These are phyloP conservation scores for Eucalyptus fibrosa DNA, from an alignment of 345 rosid species.

Conservation along the genomic window DNA sequence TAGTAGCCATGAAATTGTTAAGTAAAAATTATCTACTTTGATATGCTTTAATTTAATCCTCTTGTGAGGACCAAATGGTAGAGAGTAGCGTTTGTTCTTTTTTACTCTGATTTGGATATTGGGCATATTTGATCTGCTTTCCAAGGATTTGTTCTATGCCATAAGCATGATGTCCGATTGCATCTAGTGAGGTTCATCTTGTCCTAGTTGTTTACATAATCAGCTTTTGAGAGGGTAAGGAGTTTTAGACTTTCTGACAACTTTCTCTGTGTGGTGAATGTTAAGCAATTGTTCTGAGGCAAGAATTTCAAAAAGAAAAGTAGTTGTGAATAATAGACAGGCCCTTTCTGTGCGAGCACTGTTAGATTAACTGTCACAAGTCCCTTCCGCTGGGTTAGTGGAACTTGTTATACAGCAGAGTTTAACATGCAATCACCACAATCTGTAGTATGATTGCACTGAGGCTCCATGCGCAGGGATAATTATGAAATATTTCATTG, in stretches of 20 bases:
- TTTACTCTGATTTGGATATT: not conserved
- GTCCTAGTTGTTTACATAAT: not conserved
- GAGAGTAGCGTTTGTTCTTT: not conserved
- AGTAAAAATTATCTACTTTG: not conserved
- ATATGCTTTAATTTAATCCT: not conserved
- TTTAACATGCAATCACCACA: not conserved
- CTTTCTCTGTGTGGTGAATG: not conserved
- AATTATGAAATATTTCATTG: not conserved
- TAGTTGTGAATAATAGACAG: not conserved
- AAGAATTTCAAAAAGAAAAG: not conserved
- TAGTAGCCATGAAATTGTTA: not conserved
- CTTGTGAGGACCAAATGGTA: not conserved
- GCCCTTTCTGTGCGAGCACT: fast-evolving
- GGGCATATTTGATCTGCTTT: not conserved
- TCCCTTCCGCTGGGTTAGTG: not conserved
- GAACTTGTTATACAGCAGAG: not conserved
- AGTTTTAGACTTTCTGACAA: not conserved
- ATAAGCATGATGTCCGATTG: not conserved
- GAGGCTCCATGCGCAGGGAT: not conserved
- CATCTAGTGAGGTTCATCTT: not conserved
- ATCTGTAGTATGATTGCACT: not conserved
- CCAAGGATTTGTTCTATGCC: not conserved
- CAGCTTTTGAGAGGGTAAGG: not conserved
- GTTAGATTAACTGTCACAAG: fast-evolving
- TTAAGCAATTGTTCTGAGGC: not conserved